Base-by-base conservation (phyloP, 2,329 filamentous ascomycete species). In the Colletotrichum liriopes region DNA sequence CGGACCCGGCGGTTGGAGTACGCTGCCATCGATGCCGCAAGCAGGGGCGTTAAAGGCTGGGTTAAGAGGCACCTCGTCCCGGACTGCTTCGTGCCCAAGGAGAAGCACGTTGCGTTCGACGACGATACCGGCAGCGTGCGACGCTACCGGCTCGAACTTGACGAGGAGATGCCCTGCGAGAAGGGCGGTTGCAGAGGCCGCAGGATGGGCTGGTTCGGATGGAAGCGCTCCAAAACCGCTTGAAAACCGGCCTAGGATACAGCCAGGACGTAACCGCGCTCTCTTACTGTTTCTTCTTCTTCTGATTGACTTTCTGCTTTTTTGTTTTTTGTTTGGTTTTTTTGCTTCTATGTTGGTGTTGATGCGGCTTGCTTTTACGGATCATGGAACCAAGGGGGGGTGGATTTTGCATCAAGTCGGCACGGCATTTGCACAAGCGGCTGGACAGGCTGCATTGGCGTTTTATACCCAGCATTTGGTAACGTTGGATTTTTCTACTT, bases 21-120 rank as follows among this genome's bases (percentile, higher is more conserved):
- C 75, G 90, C 90, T 0, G 90, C 90, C 67, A 92, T 92, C 51
- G 90, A 92, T 61, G 89, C 90, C 0, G 89, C 90, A 2, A 87
- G 86, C 45, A 84, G 85, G 1, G 90, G 90, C 5, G 83, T 92
- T 39, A 86, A 86, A 74, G 90, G 90, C 16, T 92, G 90, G 87
- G 77, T 91, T 43, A 83, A 87, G 78, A 84, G 86, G 54, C 84
- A 88, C 75, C 78, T 92, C 9, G 83, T 92, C 4, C 90, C 90
- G 0, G 88, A 90, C 72, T 92, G 90, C 79, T 87, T 92, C 67
- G 81, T 89, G 2, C 87, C 89, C 16, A 83, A 83, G 61, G 82
- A 83, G 43, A 84, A 83, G 60, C 85, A 87, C 60, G 79, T 90
- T 16, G 83, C 85, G 2, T 92, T 92, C 71, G 89, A 91, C 75